Base-by-base conservation (phyloP, 495 filamentous ascomycete species). In the Lophium mytilinum region DNA sequence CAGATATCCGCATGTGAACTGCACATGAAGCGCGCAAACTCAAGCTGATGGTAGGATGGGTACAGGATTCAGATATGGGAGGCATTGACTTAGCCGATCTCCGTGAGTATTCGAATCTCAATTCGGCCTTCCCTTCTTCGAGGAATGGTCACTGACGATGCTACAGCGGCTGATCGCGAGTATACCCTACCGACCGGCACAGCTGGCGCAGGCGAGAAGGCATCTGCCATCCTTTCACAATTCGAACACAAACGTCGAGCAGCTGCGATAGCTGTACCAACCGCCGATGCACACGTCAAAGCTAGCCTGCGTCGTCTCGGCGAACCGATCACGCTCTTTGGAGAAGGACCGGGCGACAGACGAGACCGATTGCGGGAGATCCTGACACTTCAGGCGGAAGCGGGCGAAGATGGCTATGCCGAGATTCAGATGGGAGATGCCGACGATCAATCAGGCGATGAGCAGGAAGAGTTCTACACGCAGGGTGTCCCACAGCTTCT, bases 391-490 rank as follows among this genome's bases (percentile, higher is more conserved):
- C 75, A 88, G 56, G 81, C 82, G n/a, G 89, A 94, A 60, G 73
- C 49, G 0, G 56, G 47, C 8, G 60, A 75, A 4, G 77, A 81
- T 68, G 72, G 69, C 6, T 83, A 81, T 61, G 79, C 75, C 7
- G 90, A 95, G 66, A 72, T 80, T 39, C 74, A 77, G 11, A 86
- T 88, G 77, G 68, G 64, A 11, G 71, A 74, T 53, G 63, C 54
- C 18, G 75, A 70, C 3, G 70, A 72, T 15, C 66, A 53, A 14
- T 70, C 57, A 18, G 57, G 59, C 34, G 79, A 78, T 52, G 76
- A 81, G 62, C 89, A 96, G 61, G 93, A 96, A 68, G 93, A 98
- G 61, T 97, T 96, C 68, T 99, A 96, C 68, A 96, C 92, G 0
- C 80, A 85, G 50, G 93, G 94, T 0, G 76, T 78, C 3, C 73